Evolutionary conservation across 768 basidiomycete genomes (phyloP).

Genomic region (Termitomyces sp.): DNA sequence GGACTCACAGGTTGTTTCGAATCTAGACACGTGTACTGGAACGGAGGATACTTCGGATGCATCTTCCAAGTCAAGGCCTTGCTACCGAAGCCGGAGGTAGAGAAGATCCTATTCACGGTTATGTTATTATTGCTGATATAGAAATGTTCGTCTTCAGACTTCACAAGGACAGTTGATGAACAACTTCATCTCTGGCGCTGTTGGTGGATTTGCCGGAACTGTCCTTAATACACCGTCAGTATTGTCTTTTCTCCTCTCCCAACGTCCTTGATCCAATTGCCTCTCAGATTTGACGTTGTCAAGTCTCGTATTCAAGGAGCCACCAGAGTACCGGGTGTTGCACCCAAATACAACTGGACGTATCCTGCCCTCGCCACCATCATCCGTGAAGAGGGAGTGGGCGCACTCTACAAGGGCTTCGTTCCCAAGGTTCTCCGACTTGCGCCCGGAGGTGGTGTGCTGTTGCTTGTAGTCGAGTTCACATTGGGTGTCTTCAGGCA

Average conservation of each 20-base stretch:
- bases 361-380: conserved; percentile 84
- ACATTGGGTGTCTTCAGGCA: conserved; percentile 73
- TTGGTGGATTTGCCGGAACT: conserved; percentile 91
- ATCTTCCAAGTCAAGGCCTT: conserved; percentile 81
- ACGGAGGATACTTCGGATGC: conserved; percentile 92
- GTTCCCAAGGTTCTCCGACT: conserved; percentile 92
- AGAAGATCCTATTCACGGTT: not conserved
- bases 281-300: conserved; percentile 46
- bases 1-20: not conserved
- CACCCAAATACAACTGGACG: conserved; percentile 91
- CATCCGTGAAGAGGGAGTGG: conserved; percentile 80
- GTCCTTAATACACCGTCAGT: conserved; percentile 86
- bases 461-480: conserved; percentile 90
- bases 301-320: conserved; percentile 63
- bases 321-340: conserved; percentile 57
- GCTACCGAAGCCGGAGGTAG: conserved; percentile 82
- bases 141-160: conserved; percentile 31
- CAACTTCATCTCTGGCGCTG: conserved; percentile 85
- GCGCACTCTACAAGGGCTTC: conserved; percentile 92
- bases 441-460: conserved; percentile 92
- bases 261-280: not conserved
- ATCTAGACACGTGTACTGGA: conserved; percentile 78
- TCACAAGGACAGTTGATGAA: conserved; percentile 71
- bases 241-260: not conserved
- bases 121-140: not conserved